Conservation (phyloP, 2,329 filamentous ascomycete species). For the Hymenoscyphus salicellus region DNA sequence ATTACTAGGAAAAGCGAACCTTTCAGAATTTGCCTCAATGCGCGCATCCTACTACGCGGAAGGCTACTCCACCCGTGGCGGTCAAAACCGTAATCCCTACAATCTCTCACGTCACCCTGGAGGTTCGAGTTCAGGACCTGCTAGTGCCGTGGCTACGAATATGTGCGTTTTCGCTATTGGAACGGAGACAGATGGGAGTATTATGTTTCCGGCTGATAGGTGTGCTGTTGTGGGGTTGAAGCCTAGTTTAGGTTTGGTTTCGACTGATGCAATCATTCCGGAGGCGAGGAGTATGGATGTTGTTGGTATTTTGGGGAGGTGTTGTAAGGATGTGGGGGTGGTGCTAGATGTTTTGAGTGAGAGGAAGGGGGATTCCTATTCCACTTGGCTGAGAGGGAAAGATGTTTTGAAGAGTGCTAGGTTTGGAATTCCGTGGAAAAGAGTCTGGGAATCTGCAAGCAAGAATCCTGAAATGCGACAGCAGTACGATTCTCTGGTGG, state of each 20-base stretch:
- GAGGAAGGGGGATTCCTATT: background rate
- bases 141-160: slow-evolving; percentile 62
- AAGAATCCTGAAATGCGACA: background rate
- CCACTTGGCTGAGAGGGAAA: background rate
- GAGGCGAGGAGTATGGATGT: background rate
- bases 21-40: slow-evolving; percentile 42
- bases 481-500: background rate
- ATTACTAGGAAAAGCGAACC: slow-evolving; percentile 51
- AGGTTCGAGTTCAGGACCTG: slow-evolving; percentile 66
- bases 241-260: slow-evolving; percentile 66
- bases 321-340: background rate
- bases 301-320: background rate
- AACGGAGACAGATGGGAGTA: slow-evolving; percentile 70
- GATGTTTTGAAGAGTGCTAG: background rate
- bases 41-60: slow-evolving; percentile 64
- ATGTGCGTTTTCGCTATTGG: slow-evolving; percentile 63
- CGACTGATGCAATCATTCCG: background rate
- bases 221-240: slow-evolving; percentile 72
- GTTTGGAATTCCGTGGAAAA: slow-evolving; percentile 67
- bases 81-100: slow-evolving; percentile 63
- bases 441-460: slow-evolving; percentile 56
- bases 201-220: slow-evolving; percentile 69
- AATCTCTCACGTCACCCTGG: slow-evolving; percentile 67
- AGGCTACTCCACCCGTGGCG: slow-evolving; percentile 63
- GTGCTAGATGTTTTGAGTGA: background rate